A percentile compares a stretch with the other conserved stretches of the same genome.
phyloP scores from a whole-genome alignment of 345 rosid genomes.

The Gossypium longicalyx region DNA sequence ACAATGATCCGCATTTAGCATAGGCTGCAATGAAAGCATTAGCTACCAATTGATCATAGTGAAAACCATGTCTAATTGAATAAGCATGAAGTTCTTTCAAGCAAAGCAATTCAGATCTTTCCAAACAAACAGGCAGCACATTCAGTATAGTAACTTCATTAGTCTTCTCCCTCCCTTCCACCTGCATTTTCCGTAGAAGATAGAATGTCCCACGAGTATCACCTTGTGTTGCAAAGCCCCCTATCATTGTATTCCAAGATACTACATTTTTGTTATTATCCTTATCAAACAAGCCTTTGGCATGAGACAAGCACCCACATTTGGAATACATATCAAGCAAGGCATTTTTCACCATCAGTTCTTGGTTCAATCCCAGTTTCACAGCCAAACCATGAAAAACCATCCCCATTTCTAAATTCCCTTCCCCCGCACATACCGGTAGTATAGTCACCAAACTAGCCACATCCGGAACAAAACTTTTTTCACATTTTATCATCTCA shows the following conservation, averaged over 20 bases:
- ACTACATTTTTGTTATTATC: conserved; percentile 43
- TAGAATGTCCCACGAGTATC: conserved; percentile 32
- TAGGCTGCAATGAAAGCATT: conserved; percentile 58
- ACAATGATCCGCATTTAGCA: conserved; percentile 42
- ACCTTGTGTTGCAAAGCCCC: conserved; percentile 39
- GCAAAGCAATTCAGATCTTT: conserved; percentile 29
- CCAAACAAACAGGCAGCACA: conserved; percentile 37
- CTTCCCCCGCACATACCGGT: conserved; percentile 49
- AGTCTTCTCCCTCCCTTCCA: conserved; percentile 25
- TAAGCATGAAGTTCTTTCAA: conserved; percentile 67
- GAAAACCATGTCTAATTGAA: conserved; percentile 44
- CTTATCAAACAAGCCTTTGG: conserved; percentile 38
- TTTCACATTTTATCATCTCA: conserved; percentile 40
- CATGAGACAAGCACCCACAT: conserved; percentile 46
- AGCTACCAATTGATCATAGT: conserved; percentile 38
- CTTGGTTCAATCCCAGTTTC: conserved; percentile 44
- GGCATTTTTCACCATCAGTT: conserved; percentile 51
- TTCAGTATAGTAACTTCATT: conserved; percentile 53
- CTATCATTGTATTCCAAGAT: conserved; percentile 61
- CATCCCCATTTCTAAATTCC: conserved; percentile 38
- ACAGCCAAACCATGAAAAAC: conserved; percentile 52
- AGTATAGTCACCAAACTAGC: conserved; percentile 49
- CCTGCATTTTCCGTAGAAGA: conserved; percentile 44
- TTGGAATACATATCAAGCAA: conserved; percentile 60
- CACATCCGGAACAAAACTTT: conserved; percentile 44